A percentile compares a stretch with the other conserved stretches of the same genome.
Conservation (phyloP, 345 rosid species). For the Salix viminalis region DNA sequence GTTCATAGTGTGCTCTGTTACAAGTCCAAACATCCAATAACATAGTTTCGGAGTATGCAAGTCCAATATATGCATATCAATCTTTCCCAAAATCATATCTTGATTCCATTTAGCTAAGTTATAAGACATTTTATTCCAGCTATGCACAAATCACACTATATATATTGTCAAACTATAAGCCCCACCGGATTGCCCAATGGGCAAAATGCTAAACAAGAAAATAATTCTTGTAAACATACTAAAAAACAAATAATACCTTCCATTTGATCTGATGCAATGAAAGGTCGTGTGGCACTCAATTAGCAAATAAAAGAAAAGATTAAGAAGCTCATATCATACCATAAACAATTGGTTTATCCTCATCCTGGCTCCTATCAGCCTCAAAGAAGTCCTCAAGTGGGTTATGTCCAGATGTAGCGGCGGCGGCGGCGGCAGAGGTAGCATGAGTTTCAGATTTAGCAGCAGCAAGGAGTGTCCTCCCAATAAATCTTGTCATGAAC, state of each 20-base stretch:
- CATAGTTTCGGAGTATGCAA: not conserved
- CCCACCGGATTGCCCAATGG: not conserved
- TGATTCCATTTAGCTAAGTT: not conserved
- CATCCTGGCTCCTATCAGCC: slow-evolving; percentile 60
- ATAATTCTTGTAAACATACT: not conserved
- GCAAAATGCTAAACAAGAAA: not conserved
- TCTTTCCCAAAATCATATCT: not conserved
- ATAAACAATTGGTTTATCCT: slow-evolving; percentile 63
- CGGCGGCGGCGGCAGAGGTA: slow-evolving; percentile 48
- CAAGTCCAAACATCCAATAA: not conserved
- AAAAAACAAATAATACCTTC: too few species aligned
- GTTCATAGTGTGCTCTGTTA: not conserved
- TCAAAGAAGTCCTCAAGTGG: slow-evolving; percentile 88
- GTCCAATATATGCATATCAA: not conserved
- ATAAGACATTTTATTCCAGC: not conserved
- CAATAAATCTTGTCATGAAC: slow-evolving; percentile 60
- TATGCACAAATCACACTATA: not conserved
- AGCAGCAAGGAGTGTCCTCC: slow-evolving; percentile 58
- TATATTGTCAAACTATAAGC: not conserved
- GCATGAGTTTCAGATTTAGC: slow-evolving; percentile 59
- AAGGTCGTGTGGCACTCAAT: not conserved
- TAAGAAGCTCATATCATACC: slow-evolving; percentile 36
- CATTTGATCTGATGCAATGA: not conserved
- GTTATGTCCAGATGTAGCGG: slow-evolving; percentile 36
- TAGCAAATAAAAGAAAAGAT: not conserved